phyloP scores from a whole-genome alignment of 495 filamentous ascomycete species.

The Trichocladium uniseriatum region DNA sequence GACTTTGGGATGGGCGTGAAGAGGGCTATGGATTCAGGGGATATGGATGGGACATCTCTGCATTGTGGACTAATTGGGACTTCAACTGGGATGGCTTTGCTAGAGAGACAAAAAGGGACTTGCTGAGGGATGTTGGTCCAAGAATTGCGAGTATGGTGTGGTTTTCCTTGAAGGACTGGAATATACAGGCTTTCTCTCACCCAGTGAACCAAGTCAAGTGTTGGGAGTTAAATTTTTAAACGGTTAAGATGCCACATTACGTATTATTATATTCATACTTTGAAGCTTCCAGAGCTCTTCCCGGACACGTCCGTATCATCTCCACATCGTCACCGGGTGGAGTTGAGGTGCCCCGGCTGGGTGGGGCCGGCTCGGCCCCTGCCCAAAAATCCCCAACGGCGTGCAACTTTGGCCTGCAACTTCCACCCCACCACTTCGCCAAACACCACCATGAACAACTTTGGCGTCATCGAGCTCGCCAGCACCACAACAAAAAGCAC shows the following conservation, averaged over 20 bases:
- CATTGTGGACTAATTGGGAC: background rate
- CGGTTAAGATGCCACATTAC: too few relatives aligned
- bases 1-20: background rate
- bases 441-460: slow-evolving; percentile 38
- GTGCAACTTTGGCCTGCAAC: background rate
- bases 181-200: too few relatives aligned
- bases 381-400: slow-evolving; percentile 1
- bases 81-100: background rate
- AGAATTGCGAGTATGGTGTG: background rate
- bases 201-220: too few relatives aligned
- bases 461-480: slow-evolving; percentile 66
- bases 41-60: background rate
- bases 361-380: background rate
- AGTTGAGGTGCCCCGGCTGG: too few relatives aligned
- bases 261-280: too few relatives aligned
- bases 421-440: slow-evolving; percentile 1
- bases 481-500: slow-evolving; percentile 55
- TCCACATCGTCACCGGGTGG: too few relatives aligned
- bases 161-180: background rate
- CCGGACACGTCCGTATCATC: too few relatives aligned
- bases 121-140: background rate
- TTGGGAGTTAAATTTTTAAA: too few relatives aligned
- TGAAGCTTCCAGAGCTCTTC: too few relatives aligned
- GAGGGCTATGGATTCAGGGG: background rate
- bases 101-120: background rate